Evolutionary conservation across 1,284 basidiomycete species (phyloP), one percentile per base, ranked within the genome.

Genomic region (Tremellales sp.): DNA sequence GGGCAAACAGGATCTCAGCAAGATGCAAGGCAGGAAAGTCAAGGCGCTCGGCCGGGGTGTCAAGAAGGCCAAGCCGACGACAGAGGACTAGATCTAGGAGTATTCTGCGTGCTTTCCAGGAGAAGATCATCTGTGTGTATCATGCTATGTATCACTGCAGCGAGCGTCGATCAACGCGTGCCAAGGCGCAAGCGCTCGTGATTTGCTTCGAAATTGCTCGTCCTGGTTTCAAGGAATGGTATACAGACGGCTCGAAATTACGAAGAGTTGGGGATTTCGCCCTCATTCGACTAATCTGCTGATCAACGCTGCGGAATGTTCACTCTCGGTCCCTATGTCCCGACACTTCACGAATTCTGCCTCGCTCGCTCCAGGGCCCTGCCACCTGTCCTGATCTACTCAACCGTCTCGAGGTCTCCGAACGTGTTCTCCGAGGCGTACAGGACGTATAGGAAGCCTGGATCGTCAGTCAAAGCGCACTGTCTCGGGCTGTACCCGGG

Each of bases 371-470:
- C 11, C 23, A 23, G 4, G 22, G 21, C 17, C 24, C 24, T 15
- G 15, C 3, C 24, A 19, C 23, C 42, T 43, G 17, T 17, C 23
- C 42, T 26, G 11, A 6, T 27, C 24, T 42, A 15, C 4, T 36
- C 43, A 15, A 27, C 41, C 35, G 46, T 49, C 43, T 64, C 62
- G 22, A 70, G 47, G n/a, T 56, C 58, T 50, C 90, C 89, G 63
- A 94, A 94, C 25, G 89, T 93, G 77, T 94, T 96, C 86, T 94
- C 91, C 50, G 92, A 91, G 35, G 91, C 93, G 79, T 96, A 96
- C 72, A 88, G 88, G 56, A 94, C 89, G 70, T 93, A 97, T 46
- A 96, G 79, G 82, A 96, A 96, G 56, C 90, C 68, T 70, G 53
- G n/a, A 2, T 1, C n/a, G 45, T 62, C 51, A 58, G 49, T n/a